These are phyloP conservation scores for Amanita fuliginea DNA, from an alignment of 768 basidiomycete genomes.

Conservation along the genomic window DNA sequence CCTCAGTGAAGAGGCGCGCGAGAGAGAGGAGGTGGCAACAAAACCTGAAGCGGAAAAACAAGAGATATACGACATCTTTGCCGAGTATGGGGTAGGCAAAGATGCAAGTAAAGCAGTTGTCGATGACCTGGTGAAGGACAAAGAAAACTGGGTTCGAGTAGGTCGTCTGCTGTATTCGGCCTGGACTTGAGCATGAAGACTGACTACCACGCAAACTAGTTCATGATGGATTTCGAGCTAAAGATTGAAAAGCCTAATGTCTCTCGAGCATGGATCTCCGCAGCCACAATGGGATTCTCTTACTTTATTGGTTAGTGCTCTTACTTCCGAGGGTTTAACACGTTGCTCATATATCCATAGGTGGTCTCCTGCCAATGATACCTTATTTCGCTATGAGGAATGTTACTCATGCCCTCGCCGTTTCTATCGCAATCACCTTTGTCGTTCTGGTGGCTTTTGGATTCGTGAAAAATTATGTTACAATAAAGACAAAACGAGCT, in stretches of 20 bases:
- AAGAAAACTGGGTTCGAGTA: background rate
- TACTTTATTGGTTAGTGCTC: background rate
- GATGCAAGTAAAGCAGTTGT: background rate
- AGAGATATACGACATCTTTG: background rate
- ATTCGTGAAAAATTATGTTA: background rate
- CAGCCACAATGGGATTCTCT: background rate
- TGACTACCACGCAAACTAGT: background rate
- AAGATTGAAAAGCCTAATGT: background rate
- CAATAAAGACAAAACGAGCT: background rate
- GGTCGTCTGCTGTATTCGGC: background rate
- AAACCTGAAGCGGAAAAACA: background rate
- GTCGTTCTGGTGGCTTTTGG: background rate
- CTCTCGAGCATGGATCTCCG: background rate
- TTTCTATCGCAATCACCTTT: background rate
- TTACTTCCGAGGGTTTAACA: background rate
- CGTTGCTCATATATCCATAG: background rate
- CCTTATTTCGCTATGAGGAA: background rate
- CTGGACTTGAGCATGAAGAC: no score
- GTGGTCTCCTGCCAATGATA: background rate
- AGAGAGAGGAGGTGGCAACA: background rate
- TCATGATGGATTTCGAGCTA: slow-evolving; percentile 1
- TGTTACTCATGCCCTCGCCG: background rate
- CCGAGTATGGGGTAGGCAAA: background rate
- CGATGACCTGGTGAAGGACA: background rate
- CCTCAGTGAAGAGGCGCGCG: background rate